Evolutionary conservation across 371 early-diverging fungal species (phyloP).

Genomic region (Phascolomyces articulosus): DNA sequence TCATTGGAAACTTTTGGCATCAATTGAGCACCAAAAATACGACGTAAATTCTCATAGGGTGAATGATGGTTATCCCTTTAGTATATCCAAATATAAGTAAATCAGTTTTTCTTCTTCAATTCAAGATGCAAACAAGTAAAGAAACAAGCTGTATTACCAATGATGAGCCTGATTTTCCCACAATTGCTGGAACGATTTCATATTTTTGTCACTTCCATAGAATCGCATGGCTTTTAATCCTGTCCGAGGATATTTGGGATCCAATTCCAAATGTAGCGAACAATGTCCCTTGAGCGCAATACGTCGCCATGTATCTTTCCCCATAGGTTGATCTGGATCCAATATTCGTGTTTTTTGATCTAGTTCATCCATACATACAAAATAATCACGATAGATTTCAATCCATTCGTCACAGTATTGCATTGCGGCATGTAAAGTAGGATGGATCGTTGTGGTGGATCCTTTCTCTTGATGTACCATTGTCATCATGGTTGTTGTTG

Average conservation of each 20-base stretch:
- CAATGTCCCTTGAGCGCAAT: constrained; percentile 48
- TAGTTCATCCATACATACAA: constrained; percentile 37
- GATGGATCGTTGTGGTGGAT: constrained; percentile 13
- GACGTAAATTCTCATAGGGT: constrained; percentile 10
- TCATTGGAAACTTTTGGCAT: neutral
- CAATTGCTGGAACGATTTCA: constrained; percentile 23
- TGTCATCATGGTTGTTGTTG: neutral
- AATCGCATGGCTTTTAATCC: constrained; percentile 31
- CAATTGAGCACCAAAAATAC: constrained; percentile 2
- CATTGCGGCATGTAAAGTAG: neutral
- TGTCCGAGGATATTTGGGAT: constrained; percentile 22
- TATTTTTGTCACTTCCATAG: constrained; percentile 42
- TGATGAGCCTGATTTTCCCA: constrained; percentile 21
- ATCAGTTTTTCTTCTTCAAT: neutral
- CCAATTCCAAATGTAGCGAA: constrained; percentile 40
- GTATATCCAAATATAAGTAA: neutral
- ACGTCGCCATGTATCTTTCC: constrained; percentile 40
- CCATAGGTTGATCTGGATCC: constrained; percentile 39
- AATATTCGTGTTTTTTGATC: constrained; percentile 40
- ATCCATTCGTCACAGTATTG: neutral
- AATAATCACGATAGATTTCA: constrained; percentile 18
- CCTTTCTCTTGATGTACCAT: constrained; percentile 2
- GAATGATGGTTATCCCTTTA: constrained; percentile 6
- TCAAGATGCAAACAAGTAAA: neutral
- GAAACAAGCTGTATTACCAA: neutral